Evolutionary conservation across 306 rosid genomes (phyloP), one percentile per base, ranked within the genome.

Genomic region (Hippophae gyantsensis): DNA sequence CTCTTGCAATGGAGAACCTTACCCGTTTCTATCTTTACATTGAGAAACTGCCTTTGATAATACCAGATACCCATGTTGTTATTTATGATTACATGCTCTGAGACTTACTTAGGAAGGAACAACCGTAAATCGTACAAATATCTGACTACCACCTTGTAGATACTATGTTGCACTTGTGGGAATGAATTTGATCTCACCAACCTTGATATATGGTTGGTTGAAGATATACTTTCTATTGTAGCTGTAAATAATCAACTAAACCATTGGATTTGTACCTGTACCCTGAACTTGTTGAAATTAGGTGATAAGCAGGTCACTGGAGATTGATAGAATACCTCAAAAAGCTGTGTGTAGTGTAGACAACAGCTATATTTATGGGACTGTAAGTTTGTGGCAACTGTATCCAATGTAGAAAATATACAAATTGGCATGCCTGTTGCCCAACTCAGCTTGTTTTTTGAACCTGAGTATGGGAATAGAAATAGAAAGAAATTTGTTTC

Each of bases 1-100:
- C 85, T 13, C 78, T 87, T 38, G 80, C 83, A 9, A 74, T 67
- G 68, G 92, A 87, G 56, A 84, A 84, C 65, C 68, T 84, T 44
- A 69, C 69, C 58, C 77, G 74, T 47, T 76, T 87, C 76, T 73
- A 77, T 58, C 83, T 72, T 18, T 84, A 77, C 69, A 64, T 80
- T 6, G 83, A 84, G 45, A 69, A 65, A 40, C 79, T 87, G 44
- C 86, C 86, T 26, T 72, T 74, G 6, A 45, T 67, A 47, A n/a
- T 69, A 26, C 75, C 76, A 0, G 84, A 85, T 8, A 60, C 81
- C 3, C 82, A 73, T 63, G 48, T 77, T 32, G 62, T 71, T 47
- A 50, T 74, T 10, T 76, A 57, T 57, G 81, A 81, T 74, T 79
- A 78, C 74, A 75, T 84, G 85, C 79, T 87, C 50, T 87, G 76